Percentiles rank a stretch among this genome's conserved stretches.
Conservation (phyloP, 1,284 basidiomycete species). For the Pulveroboletus sp. region DNA sequence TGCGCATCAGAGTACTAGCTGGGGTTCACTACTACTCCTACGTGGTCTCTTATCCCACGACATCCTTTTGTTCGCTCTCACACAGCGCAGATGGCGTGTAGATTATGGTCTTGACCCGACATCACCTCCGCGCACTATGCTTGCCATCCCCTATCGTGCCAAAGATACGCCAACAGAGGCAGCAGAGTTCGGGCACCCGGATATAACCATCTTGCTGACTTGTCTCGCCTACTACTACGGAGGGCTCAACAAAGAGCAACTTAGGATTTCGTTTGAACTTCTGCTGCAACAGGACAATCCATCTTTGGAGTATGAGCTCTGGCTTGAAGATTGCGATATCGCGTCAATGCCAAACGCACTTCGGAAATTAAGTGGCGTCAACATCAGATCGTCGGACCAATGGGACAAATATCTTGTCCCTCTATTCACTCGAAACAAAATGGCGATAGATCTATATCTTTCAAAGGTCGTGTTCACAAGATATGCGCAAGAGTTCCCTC, state of each 20-base stretch:
- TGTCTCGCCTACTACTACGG: conserved; percentile 5
- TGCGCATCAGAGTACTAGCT: neutral
- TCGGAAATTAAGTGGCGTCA: neutral
- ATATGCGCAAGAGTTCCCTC: neutral
- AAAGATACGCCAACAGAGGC: neutral
- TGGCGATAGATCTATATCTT: neutral
- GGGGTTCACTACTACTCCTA: neutral
- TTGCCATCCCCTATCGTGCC: conserved; percentile 3
- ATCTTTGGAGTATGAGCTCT: neutral
- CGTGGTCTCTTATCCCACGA: neutral
- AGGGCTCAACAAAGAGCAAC: neutral
- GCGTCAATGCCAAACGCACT: neutral
- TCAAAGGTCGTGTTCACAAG: conserved; percentile 2
- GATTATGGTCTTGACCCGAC: conserved; percentile 1
- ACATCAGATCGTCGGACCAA: neutral
- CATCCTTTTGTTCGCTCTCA: neutral
- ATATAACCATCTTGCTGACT: neutral
- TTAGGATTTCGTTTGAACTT: neutral
- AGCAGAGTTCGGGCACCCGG: conserved; percentile 3
- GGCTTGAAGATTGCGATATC: neutral
- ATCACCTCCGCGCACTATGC: neutral
- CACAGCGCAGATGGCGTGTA: conserved; percentile 1
- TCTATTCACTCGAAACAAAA: neutral
- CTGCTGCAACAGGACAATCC: neutral
- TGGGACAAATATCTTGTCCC: neutral